Percentiles rank a stretch among this genome's conserved stretches.
These are phyloP conservation scores for Coniella vitis DNA, from an alignment of 2,329 filamentous ascomycete genomes.

Conservation along the genomic window DNA sequence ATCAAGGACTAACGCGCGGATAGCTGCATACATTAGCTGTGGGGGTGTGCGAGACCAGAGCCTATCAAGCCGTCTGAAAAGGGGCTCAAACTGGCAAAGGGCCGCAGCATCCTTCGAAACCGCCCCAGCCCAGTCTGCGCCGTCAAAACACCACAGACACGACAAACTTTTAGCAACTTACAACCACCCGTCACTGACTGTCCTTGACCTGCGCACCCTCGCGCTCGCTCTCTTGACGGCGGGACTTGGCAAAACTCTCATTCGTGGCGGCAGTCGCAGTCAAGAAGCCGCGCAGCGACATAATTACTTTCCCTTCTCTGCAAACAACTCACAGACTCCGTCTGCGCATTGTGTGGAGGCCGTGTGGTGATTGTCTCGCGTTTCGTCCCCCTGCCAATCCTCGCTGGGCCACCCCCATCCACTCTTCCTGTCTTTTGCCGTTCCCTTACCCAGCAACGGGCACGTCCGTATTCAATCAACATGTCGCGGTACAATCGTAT, in stretches of 20 bases:
- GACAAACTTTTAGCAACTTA: no score
- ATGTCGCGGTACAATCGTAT: conserved; percentile 67
- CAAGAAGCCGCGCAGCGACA: no score
- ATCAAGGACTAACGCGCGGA: neutral
- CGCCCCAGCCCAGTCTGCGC: neutral
- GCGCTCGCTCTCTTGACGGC: neutral
- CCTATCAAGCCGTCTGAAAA: neutral
- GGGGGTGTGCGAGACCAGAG: neutral
- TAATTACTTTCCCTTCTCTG: no score
- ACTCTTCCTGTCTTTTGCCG: conserved; percentile 12
- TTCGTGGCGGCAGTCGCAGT: no score
- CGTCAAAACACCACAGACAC: neutral
- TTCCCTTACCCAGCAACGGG: conserved; percentile 15
- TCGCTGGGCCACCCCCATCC: conserved; percentile 8
- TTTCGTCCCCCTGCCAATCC: conserved; percentile 3
- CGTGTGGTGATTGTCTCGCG: conserved; percentile 1
- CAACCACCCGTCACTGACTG: no score
- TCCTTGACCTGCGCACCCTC: no score
- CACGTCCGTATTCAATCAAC: conserved; percentile 22
- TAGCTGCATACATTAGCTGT: neutral
- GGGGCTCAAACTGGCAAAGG: conserved; percentile 14
- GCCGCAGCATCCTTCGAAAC: conserved; percentile 14
- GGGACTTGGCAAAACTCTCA: no score
- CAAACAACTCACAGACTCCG: neutral
- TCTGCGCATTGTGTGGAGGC: neutral